Evolutionary conservation across 192 early-diverging fungal species (phyloP), one percentile per base, ranked within the genome.

Genomic region (Martensiomyces pterosporus): DNA sequence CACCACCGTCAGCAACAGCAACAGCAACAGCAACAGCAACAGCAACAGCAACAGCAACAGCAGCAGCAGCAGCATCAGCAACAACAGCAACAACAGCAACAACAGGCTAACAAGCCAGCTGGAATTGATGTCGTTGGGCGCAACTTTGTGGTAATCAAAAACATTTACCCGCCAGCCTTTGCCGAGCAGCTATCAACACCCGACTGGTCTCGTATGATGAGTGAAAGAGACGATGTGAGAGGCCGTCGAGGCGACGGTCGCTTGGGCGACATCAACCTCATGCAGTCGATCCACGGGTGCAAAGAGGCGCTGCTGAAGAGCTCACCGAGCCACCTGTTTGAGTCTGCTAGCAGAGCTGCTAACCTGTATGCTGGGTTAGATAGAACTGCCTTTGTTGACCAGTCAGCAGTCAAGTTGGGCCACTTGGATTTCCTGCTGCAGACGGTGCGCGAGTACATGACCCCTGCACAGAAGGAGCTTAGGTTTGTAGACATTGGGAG

Each of bases 171-270:
- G 4, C 24, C 51, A 9, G 10, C 12, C 7, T 60, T 71, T 26
- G 39, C 44, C 19, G 33, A 56, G 17, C 13, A 37, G 24, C 47
- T 71, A 0, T 18, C 49, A 8, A 49, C 52, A 5, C 23, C 39
- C 16, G 48, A 72, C 7, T 72, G 68, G 68, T 37, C 43, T 18
- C 61, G 68, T 9, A 64, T 72, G 61, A 64, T 64, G 62, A 57
- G 55, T 27, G 68, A 55, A n/a, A 25, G 25, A 18, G 57, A 64
- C 6, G 57, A 49, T 24, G 27, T 43, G 24, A 12, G 57, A 4
- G 68, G 68, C 2, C 56, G 68, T 8, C 44, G 22, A 10, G 18
- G 52, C 0, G 53, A 64, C 29, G 10, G 19, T 13, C 52, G 49
- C 7, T 52, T 64, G 6, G 63, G 54, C 26, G 48, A 64, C 3